A percentile compares a stretch with the other conserved stretches of the same genome.
phyloP scores from a whole-genome alignment of 768 basidiomycete species.

The Mycena metata region DNA sequence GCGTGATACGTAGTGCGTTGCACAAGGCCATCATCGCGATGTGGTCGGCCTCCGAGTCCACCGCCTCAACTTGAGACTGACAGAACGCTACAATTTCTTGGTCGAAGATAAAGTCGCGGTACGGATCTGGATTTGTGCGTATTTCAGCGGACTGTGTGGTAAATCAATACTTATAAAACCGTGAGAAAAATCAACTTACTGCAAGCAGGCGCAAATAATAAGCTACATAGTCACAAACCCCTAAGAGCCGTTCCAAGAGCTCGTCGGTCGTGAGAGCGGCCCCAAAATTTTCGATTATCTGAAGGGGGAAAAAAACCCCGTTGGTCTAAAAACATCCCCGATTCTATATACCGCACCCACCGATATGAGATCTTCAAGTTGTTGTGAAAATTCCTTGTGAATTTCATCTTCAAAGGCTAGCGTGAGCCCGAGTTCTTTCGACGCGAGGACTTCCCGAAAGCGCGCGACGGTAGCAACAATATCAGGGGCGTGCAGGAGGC shows the following conservation, averaged over 20 bases:
- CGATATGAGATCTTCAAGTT: conserved; percentile 30
- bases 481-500: conserved; percentile 62
- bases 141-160: conserved; percentile 77
- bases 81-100: conserved; percentile 86
- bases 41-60: conserved; percentile 75
- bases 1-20: conserved; percentile 36
- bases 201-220: conserved; percentile 87
- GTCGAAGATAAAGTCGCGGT: conserved; percentile 80
- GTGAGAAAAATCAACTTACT: conserved; percentile 43
- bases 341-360: too few relatives aligned
- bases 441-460: conserved; percentile 31
- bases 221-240: conserved; percentile 79
- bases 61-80: conserved; percentile 79
- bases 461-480: conserved; percentile 26
- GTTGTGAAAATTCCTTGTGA: conserved; percentile 36
- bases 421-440: conserved; percentile 22
- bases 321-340: too few relatives aligned
- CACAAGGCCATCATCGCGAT: conserved; percentile 40
- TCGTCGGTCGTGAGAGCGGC: conserved; percentile 30
- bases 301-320: too few relatives aligned
- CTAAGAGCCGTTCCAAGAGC: conserved; percentile 24
- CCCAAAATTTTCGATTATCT: conserved; percentile 29
- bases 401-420: conserved; percentile 34
- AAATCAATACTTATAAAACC: not conserved
- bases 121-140: conserved; percentile 70